A percentile compares a stretch with the other conserved stretches of the same genome.
Conservation (phyloP, 2,329 filamentous ascomycete species). For the Aspergillus sp. region DNA sequence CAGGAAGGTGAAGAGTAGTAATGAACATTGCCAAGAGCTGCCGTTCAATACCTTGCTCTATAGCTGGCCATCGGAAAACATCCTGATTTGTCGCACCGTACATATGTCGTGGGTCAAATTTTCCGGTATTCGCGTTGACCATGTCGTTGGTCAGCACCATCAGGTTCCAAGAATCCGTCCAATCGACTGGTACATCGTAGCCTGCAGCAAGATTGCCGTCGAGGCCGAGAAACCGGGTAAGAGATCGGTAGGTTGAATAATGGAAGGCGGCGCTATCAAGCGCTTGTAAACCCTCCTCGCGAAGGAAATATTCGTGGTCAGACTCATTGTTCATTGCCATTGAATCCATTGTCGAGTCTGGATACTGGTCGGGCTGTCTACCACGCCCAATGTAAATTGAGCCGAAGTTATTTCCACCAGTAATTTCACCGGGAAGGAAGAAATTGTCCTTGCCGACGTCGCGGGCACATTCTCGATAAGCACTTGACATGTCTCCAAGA, state of each 20-base stretch:
- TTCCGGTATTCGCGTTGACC: conserved; percentile 59
- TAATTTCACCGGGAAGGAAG: conserved; percentile 64
- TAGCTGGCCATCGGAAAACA: conserved; percentile 63
- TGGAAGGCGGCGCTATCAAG: conserved; percentile 63
- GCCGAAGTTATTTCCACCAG: conserved; percentile 60
- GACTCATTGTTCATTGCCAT: conserved; percentile 49
- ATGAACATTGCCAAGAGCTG: conserved; percentile 60
- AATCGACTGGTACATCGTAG: conserved; percentile 56
- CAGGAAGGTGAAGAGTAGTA: conserved; percentile 59
- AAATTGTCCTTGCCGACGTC: conserved; percentile 63
- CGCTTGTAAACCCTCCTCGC: conserved; percentile 52
- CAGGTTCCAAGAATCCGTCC: conserved; percentile 55
- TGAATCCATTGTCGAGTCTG: conserved; percentile 48
- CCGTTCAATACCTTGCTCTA: conserved; percentile 57
- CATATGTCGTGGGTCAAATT: conserved; percentile 65
- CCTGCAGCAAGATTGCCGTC: conserved; percentile 57
- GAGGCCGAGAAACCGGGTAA: conserved; percentile 61
- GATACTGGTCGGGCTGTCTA: conserved; percentile 55
- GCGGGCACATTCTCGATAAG: conserved; percentile 58
- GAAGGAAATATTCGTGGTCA: conserved; percentile 50
- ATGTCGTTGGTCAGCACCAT: conserved; percentile 61
- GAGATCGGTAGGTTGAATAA: conserved; percentile 63
- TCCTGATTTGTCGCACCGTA: conserved; percentile 66
- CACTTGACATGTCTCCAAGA: conserved; percentile 57
- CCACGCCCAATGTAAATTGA: conserved; percentile 64